phyloP scores from a whole-genome alignment of 1,139 yeast species.

The Taiozyma onychis region DNA sequence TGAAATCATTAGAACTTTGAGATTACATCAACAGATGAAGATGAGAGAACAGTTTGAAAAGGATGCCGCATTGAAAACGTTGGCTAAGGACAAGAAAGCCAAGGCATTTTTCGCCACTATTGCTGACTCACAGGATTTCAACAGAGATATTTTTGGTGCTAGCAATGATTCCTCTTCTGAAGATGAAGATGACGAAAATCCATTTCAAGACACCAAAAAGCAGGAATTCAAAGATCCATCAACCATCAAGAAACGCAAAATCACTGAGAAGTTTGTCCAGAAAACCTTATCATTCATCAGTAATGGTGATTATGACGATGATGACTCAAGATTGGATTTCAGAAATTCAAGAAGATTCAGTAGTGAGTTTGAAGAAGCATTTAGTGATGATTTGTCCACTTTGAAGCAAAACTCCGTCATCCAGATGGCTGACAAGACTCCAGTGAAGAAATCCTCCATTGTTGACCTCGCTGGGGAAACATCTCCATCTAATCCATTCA shows the following conservation, averaged over 20 bases:
- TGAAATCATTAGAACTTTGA: constrained; percentile 43
- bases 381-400: constrained; percentile 37
- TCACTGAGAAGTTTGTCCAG: constrained; percentile 56
- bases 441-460: constrained; percentile 10
- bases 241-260: constrained; percentile 22
- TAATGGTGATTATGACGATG: constrained; percentile 28
- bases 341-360: constrained; percentile 2
- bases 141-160: constrained; percentile 15
- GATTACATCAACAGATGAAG: constrained; percentile 46
- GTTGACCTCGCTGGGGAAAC: constrained; percentile 27
- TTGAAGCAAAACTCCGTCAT: constrained; percentile 45
- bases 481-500: constrained; percentile 27
- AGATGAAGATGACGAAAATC: constrained; percentile 17
- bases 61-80: constrained; percentile 43
- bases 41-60: constrained; percentile 49
- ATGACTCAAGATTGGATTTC: constrained; percentile 4
- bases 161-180: constrained; percentile 8
- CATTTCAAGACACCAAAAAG: constrained; percentile 19
- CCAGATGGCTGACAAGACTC: constrained; percentile 20
- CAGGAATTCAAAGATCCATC: constrained; percentile 13
- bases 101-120: constrained; percentile 72
- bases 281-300: constrained; percentile 58
- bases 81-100: constrained; percentile 52
- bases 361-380: constrained; percentile 17
- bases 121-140: constrained; percentile 37